phyloP scores from a whole-genome alignment of 2,329 filamentous ascomycete genomes.

The Teratosphaeriaceae sp. region DNA sequence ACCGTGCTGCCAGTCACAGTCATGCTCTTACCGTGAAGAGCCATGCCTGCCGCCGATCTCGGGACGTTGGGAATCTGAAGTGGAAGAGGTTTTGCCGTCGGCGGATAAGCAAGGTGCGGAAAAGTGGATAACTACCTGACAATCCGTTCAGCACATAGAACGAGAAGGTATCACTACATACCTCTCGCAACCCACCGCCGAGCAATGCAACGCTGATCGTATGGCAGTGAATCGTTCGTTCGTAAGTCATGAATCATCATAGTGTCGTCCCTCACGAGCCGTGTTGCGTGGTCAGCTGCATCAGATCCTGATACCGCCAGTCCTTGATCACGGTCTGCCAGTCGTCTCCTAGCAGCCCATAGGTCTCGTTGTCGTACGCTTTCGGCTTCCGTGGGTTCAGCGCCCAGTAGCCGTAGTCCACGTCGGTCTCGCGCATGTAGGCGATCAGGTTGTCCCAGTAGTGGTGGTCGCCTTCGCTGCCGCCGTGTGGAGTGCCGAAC shows the following conservation, averaged over 20 bases:
- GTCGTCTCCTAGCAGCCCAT: slow-evolving; percentile 56
- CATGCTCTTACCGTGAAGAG: background rate
- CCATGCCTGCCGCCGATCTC: background rate
- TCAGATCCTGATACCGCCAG: slow-evolving; percentile 18
- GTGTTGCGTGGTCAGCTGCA: slow-evolving; percentile 15
- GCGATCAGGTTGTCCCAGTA: slow-evolving; percentile 60
- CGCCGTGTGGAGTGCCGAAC: slow-evolving; percentile 52
- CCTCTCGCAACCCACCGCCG: too few relatives aligned
- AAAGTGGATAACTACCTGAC: too few relatives aligned
- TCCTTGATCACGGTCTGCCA: slow-evolving; percentile 47
- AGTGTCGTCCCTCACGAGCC: too few relatives aligned
- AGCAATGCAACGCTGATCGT: too few relatives aligned
- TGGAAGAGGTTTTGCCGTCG: background rate
- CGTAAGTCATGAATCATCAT: too few relatives aligned
- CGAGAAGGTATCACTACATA: too few relatives aligned
- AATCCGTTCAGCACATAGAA: too few relatives aligned
- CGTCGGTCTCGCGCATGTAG: slow-evolving; percentile 53
- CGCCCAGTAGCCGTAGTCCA: slow-evolving; percentile 56
- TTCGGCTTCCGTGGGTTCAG: slow-evolving; percentile 60
- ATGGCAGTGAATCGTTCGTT: too few relatives aligned
- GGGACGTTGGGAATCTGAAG: too few relatives aligned
- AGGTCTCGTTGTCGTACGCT: slow-evolving; percentile 51
- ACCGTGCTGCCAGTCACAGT: background rate
- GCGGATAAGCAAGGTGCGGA: too few relatives aligned
- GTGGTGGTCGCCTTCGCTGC: slow-evolving; percentile 51